Evolutionary conservation across 2,329 filamentous ascomycete genomes (phyloP).

Genomic region (Elsinoe perseae): DNA sequence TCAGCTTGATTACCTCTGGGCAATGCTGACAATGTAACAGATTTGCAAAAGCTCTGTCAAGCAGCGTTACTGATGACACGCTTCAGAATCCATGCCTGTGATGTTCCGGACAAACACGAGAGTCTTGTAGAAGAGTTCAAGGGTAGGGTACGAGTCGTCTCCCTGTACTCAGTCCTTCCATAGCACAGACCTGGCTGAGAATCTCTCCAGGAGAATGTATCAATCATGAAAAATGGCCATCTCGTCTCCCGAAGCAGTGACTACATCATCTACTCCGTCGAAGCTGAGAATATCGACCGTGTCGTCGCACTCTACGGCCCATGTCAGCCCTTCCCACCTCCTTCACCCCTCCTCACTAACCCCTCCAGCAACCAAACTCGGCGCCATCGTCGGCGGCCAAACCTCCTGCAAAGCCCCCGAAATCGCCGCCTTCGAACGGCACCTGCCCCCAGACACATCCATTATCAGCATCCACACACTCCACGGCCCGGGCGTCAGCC

Average conservation of each 20-base stretch:
- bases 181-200: constrained; percentile 35
- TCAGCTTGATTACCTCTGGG: not conserved
- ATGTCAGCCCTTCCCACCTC: constrained; percentile 53
- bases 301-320: constrained; percentile 86
- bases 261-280: constrained; percentile 98
- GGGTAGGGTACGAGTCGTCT: constrained; percentile 63
- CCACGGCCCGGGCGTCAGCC: constrained; percentile 84
- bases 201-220: constrained; percentile 61
- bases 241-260: constrained; percentile 93
- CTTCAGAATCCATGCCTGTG: constrained; percentile 87
- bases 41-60: not conserved
- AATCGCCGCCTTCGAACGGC: constrained; percentile 82
- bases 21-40: constrained; percentile 8
- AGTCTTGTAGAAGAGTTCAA: constrained; percentile 71
- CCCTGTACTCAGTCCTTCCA: constrained; percentile 33
- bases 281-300: constrained; percentile 79
- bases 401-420: constrained; percentile 98
- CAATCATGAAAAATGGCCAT: constrained; percentile 89
- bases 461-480: constrained; percentile 96
- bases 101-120: constrained; percentile 82
- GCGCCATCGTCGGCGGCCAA: constrained; percentile 92
- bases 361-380: constrained; percentile 74
- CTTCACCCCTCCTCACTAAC: not conserved
- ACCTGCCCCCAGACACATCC: constrained; percentile 80
- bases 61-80: constrained; percentile 23